phyloP scores from a whole-genome alignment of 257 asterid species.

The Ilex aquifolium region DNA sequence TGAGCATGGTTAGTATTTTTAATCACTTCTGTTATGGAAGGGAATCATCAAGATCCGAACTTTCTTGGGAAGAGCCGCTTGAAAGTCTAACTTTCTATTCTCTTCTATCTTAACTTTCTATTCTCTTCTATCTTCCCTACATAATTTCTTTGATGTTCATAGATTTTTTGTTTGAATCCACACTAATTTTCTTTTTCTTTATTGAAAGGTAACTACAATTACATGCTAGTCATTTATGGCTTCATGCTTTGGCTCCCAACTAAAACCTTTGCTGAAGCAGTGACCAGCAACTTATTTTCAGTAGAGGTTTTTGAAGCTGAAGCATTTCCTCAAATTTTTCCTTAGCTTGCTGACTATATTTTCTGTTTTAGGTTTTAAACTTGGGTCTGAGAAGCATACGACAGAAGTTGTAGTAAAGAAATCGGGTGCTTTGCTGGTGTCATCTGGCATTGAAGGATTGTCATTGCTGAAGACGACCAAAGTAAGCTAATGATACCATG shows the following conservation, averaged over 20 bases:
- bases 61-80: too few species aligned
- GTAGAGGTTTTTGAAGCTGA: neutral
- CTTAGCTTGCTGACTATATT: conserved; percentile 2
- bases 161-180: too few species aligned
- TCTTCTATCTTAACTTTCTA: too few species aligned
- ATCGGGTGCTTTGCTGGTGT: conserved; percentile 56
- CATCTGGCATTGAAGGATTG: conserved; percentile 83
- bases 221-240: too few species aligned
- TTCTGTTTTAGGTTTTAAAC: conserved; percentile 65
- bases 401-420: conserved; percentile 67
- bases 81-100: too few species aligned
- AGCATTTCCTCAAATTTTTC: neutral
- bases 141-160: too few species aligned
- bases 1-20: conserved; percentile 60
- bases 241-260: too few species aligned
- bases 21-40: neutral
- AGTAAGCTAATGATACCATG: conserved; percentile 34
- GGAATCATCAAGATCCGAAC: neutral
- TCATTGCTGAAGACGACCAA: conserved; percentile 86
- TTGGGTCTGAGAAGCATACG: conserved; percentile 90
- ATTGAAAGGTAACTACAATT: too few species aligned
- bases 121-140: neutral
- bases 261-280: too few species aligned
- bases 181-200: too few species aligned
- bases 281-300: neutral